These are phyloP conservation scores for Closterium sp. DNA, from an alignment of 139 green algal species.

Conservation along the genomic window DNA sequence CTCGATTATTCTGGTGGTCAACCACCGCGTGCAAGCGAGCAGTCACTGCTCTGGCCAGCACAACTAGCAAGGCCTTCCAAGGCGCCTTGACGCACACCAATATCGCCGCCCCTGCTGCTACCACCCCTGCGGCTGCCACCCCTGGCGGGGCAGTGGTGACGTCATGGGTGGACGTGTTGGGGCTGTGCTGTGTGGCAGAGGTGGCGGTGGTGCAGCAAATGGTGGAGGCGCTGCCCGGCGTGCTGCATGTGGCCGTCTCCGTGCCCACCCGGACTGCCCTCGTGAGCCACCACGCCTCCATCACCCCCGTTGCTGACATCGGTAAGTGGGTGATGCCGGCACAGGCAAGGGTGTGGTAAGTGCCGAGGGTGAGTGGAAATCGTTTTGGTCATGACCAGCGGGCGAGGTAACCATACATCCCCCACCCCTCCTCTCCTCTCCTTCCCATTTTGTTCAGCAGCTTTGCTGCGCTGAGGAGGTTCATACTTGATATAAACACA, in stretches of 20 bases:
- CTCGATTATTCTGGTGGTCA: neutral
- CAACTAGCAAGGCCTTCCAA: neutral
- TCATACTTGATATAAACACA: slow-evolving; percentile 66
- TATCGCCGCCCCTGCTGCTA: neutral
- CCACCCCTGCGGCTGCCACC: neutral
- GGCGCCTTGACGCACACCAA: neutral
- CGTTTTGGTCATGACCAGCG: neutral
- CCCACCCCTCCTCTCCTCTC: neutral
- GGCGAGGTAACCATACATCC: neutral
- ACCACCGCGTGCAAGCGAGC: neutral
- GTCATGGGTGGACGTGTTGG: slow-evolving; percentile 45
- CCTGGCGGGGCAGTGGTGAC: neutral
- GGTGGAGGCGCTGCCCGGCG: slow-evolving; percentile 60
- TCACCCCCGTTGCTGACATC: slow-evolving; percentile 53
- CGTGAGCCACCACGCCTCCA: slow-evolving; percentile 60
- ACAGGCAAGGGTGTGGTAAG: neutral
- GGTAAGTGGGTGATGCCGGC: neutral
- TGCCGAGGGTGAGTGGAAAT: too few relatives aligned
- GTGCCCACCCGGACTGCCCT: slow-evolving; percentile 66
- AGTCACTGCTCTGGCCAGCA: neutral
- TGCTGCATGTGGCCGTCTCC: slow-evolving; percentile 60
- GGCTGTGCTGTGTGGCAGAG: slow-evolving; percentile 74
- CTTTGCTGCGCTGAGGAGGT: slow-evolving; percentile 43
- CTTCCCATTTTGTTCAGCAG: slow-evolving; percentile 53
- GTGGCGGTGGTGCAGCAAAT: slow-evolving; percentile 62